These are phyloP conservation scores for Psilocybe cubensis DNA, from an alignment of 768 basidiomycete species.

Conservation along the genomic window DNA sequence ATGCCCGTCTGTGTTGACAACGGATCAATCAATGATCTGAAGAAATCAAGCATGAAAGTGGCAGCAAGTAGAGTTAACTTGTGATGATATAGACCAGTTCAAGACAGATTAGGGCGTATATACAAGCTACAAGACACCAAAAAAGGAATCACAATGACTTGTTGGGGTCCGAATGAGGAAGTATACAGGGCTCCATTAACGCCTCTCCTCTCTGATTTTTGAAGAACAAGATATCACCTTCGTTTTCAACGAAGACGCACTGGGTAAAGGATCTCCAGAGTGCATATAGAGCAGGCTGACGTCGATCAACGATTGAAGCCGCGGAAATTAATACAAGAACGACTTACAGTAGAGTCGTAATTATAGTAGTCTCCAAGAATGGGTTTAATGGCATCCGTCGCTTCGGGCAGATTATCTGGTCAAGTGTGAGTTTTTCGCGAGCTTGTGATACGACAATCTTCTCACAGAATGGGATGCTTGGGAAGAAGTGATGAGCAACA, in stretches of 20 bases:
- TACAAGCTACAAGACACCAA: neutral
- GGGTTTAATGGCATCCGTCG: slow-evolving; percentile 48
- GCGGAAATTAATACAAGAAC: neutral
- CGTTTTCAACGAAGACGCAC: slow-evolving; percentile 60
- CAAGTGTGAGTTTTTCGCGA: neutral
- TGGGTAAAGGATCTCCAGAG: slow-evolving; percentile 64
- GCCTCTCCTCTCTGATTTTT: slow-evolving; percentile 51
- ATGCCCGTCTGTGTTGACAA: neutral
- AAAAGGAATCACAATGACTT: neutral
- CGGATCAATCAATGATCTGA: neutral
- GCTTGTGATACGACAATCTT: slow-evolving; percentile 9
- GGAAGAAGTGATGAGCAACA: slow-evolving; percentile 65
- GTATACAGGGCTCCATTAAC: slow-evolving; percentile 17
- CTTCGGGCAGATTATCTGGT: slow-evolving; percentile 52
- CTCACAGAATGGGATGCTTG: slow-evolving; percentile 62
- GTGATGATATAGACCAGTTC: neutral
- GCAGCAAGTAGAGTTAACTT: no score
- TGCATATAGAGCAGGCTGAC: slow-evolving; percentile 44
- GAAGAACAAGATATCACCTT: slow-evolving; percentile 59
- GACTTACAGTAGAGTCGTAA: slow-evolving; percentile 57
- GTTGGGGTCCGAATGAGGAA: neutral
- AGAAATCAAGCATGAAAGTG: no score
- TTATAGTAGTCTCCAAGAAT: slow-evolving; percentile 60
- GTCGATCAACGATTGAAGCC: neutral
- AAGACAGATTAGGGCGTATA: neutral